Base-by-base conservation (phyloP, 75 land plant species). In the Adiantum capillusveneris region DNA sequence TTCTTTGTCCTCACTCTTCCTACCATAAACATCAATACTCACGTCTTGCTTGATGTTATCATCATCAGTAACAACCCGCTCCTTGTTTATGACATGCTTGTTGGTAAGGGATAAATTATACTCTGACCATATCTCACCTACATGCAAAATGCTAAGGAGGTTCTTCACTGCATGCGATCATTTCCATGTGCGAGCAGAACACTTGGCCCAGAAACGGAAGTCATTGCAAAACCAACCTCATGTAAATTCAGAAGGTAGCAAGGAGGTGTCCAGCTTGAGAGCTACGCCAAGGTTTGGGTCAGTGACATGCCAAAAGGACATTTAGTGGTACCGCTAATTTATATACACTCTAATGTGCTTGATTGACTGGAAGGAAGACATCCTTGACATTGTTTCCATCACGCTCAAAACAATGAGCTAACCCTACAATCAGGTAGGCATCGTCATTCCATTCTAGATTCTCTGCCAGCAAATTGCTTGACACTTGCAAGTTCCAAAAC, bases 1-100 rank as follows among this genome's bases (percentile, higher is more conserved):
- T 1, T 21, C 55, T 25, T 72, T 76, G 19, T 75, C 57, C 42
- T 70, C 68, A 39, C 65, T 59, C 39, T 65, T 76, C 18, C 79
- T 31, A 13, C 79, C 79, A 45, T 77, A 77, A 9, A 74, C 80
- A 67, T 78, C 67, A 75, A 75, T 31, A 76, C 66, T 58, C n/a
- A n/a, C n/a, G n/a, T n/a, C n/a, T n/a, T n/a, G n/a, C n/a, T n/a
- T n/a, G n/a, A n/a, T n/a, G n/a, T 76, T 76, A 66, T 76, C 79
- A 1, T 66, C 58, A 50, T 77, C 80, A 25, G 44, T 74, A 29
- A 77, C 80, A 26, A 67, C 62, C 13, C 30, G 60, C 39, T 49
- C 72, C 2, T 13, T 49, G 24, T 62, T 62, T 21, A 76, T 25
- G 7, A 76, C 31, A 1, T 78, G 55, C 60, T 76, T 76, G n/a